Percentiles rank a stretch among this genome's conserved stretches.
These are phyloP conservation scores for Coccomyxa sp. DNA, from an alignment of 139 green algal species.

Conservation along the genomic window DNA sequence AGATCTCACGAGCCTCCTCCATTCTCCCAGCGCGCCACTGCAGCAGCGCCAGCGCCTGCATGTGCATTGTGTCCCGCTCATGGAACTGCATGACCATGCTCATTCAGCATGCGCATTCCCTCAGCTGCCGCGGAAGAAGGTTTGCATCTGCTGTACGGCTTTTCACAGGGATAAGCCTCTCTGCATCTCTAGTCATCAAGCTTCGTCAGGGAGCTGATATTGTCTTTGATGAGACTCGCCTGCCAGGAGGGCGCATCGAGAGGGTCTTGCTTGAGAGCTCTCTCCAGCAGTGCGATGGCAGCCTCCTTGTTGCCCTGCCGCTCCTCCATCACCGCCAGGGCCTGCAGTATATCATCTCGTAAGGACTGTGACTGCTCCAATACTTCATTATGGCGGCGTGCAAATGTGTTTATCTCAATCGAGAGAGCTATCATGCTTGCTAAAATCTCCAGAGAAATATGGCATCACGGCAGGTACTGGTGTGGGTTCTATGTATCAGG, in stretches of 20 bases:
- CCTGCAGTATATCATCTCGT: too few species aligned
- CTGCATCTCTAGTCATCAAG: background rate
- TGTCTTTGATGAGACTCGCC: background rate
- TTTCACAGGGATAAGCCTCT: background rate
- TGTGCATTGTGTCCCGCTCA: too few species aligned
- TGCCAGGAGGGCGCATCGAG: slow-evolving; percentile 24
- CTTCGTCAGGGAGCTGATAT: too few species aligned
- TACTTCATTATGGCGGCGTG: background rate
- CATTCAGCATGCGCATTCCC: too few species aligned
- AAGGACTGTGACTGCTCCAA: too few species aligned
- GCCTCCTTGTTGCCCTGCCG: slow-evolving; percentile 19
- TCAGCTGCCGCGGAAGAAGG: too few species aligned
- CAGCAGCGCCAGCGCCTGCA: slow-evolving; percentile 25
- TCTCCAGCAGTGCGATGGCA: slow-evolving; percentile 32
- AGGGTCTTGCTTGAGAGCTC: slow-evolving; percentile 21
- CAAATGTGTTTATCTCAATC: background rate
- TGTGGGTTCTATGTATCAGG: background rate
- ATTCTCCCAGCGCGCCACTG: slow-evolving; percentile 51
- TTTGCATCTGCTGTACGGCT: background rate
- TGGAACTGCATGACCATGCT: too few species aligned
- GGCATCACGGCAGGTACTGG: background rate
- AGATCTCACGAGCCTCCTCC: slow-evolving; percentile 26
- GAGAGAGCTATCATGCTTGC: background rate
- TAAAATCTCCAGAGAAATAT: background rate
- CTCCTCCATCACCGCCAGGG: slow-evolving; percentile 46